phyloP scores from a whole-genome alignment of 192 early-diverging fungal genomes.

The Spinellus fusiger region DNA sequence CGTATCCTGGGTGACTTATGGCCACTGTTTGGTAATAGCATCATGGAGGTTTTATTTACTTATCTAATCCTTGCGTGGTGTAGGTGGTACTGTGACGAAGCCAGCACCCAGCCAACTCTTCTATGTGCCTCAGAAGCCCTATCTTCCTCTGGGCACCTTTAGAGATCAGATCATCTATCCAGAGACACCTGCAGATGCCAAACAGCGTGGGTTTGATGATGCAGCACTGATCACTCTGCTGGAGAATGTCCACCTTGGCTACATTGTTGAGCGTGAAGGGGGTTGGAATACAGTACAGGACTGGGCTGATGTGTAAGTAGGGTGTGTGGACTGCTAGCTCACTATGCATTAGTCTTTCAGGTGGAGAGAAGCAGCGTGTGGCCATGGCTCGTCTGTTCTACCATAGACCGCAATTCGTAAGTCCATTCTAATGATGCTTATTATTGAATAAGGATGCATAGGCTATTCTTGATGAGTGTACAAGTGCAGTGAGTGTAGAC shows the following conservation, averaged over 20 bases:
- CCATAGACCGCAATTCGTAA: conserved; percentile 74
- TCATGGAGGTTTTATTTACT: neutral
- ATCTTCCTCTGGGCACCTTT: conserved; percentile 71
- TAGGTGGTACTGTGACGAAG: conserved; percentile 48
- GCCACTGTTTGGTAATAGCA: conserved; percentile 49
- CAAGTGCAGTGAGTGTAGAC: conserved; percentile 74
- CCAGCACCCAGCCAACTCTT: conserved; percentile 60
- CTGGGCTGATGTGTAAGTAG: conserved; percentile 68
- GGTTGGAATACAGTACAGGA: conserved; percentile 68
- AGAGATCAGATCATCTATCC: conserved; percentile 85
- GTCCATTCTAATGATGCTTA: neutral
- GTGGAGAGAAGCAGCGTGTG: conserved; percentile 74
- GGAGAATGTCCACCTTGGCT: conserved; percentile 61
- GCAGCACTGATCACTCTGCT: conserved; percentile 60
- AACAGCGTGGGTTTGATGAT: conserved; percentile 54
- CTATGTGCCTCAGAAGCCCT: conserved; percentile 87
- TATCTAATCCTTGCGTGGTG: neutral
- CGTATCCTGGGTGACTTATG: conserved; percentile 60
- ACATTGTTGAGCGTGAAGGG: conserved; percentile 65
- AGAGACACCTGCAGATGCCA: conserved; percentile 63
- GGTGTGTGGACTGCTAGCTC: no score
- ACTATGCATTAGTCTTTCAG: conserved; percentile 44
- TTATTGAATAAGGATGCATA: neutral
- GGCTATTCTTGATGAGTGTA: conserved; percentile 74
- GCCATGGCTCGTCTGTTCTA: conserved; percentile 86